phyloP scores from a whole-genome alignment of 768 basidiomycete species.

The Agaricus blazei region DNA sequence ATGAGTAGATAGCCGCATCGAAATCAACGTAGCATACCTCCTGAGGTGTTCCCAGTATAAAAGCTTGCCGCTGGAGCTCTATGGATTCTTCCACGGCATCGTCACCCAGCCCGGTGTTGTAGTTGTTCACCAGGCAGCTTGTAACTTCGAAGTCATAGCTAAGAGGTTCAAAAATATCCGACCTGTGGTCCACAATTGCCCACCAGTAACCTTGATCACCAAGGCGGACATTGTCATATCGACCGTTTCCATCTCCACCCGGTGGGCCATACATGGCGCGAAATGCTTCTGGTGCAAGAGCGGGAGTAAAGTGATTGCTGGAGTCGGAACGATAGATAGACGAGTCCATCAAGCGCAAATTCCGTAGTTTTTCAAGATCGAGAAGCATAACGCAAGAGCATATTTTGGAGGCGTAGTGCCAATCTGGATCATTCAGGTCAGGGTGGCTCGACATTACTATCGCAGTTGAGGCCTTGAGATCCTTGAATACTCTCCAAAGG shows the following conservation, averaged over 20 bases:
- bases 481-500: constrained; percentile 38
- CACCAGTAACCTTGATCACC: constrained; percentile 53
- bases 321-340: constrained; percentile 26
- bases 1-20: background rate
- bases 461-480: constrained; percentile 27
- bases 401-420: constrained; percentile 42
- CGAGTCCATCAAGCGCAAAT: constrained; percentile 43
- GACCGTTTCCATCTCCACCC: constrained; percentile 25
- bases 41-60: constrained; percentile 33
- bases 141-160: constrained; percentile 44
- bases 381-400: constrained; percentile 53
- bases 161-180: constrained; percentile 36
- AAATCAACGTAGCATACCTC: constrained; percentile 18
- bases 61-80: constrained; percentile 29
- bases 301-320: constrained; percentile 18
- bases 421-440: constrained; percentile 31
- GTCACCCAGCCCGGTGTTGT: constrained; percentile 36
- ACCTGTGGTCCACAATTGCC: constrained; percentile 42
- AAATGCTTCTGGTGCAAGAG: constrained; percentile 39
- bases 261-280: constrained; percentile 38
- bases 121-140: constrained; percentile 43
- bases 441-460: constrained; percentile 42
- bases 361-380: constrained; percentile 38
- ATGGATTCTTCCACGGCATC: constrained; percentile 29
- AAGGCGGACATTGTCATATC: constrained; percentile 39